Percentiles rank a stretch among this genome's conserved stretches.
Evolutionary conservation across 805 yeast species (phyloP).

Genomic region (Candida berthetii): DNA sequence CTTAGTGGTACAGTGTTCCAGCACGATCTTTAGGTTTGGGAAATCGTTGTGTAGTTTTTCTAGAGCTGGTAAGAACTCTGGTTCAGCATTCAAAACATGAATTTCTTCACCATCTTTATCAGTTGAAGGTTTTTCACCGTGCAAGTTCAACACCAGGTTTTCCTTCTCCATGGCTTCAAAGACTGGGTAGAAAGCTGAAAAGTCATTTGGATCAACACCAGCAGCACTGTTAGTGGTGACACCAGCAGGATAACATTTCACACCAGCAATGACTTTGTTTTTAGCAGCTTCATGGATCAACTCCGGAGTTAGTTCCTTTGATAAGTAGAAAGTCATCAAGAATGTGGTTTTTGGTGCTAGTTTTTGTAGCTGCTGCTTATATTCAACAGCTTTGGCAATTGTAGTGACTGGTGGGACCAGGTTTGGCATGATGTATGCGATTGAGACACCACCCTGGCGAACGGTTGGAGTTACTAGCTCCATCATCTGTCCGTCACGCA

Average conservation of each 20-base stretch:
- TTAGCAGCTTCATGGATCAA: slow-evolving; percentile 74
- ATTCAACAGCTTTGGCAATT: slow-evolving; percentile 61
- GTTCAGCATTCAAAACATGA: slow-evolving; percentile 92
- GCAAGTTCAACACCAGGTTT: slow-evolving; percentile 76
- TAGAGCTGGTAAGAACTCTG: slow-evolving; percentile 85
- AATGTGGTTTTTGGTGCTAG: slow-evolving; percentile 81
- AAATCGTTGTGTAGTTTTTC: slow-evolving; percentile 71
- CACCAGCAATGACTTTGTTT: slow-evolving; percentile 68
- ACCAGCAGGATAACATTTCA: slow-evolving; percentile 98
- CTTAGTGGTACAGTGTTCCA: slow-evolving; percentile 93
- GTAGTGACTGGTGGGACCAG: slow-evolving; percentile 88
- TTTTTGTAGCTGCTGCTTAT: slow-evolving; percentile 55
- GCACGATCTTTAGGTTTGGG: slow-evolving; percentile 78
- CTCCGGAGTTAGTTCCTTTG: slow-evolving; percentile 78
- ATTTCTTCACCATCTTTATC: slow-evolving; percentile 55
- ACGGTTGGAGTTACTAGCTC: slow-evolving; percentile 87
- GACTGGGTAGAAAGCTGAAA: slow-evolving; percentile 80
- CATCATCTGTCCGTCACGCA: slow-evolving; percentile 93
- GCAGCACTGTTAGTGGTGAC: slow-evolving; percentile 94
- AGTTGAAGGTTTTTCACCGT: slow-evolving; percentile 88
- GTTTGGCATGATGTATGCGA: slow-evolving; percentile 96
- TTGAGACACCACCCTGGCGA: slow-evolving; percentile 82
- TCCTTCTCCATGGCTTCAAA: slow-evolving; percentile 84
- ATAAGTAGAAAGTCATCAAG: slow-evolving; percentile 84
- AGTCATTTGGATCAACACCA: slow-evolving; percentile 93